These are phyloP conservation scores for Solanum aculeatissimum DNA, from an alignment of 305 asterid genomes.

Conservation along the genomic window DNA sequence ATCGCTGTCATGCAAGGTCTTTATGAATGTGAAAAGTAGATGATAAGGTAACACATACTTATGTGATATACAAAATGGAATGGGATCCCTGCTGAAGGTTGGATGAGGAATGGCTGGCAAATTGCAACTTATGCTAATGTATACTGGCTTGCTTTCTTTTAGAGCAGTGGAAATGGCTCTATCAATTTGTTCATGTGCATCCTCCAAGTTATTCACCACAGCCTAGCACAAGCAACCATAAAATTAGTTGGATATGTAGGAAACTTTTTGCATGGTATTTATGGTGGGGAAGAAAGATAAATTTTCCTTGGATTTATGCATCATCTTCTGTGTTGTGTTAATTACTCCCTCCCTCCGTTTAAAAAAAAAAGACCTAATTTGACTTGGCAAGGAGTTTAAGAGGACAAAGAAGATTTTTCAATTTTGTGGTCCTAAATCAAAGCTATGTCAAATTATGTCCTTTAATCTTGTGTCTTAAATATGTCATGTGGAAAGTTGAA, in stretches of 20 bases:
- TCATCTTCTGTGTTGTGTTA: background rate
- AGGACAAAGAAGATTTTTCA: too few species aligned
- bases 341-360: too few species aligned
- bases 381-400: too few species aligned
- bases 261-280: background rate
- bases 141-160: constrained; percentile 66
- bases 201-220: constrained; percentile 51
- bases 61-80: constrained; percentile 49
- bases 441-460: too few species aligned
- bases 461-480: too few species aligned
- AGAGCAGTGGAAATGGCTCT: constrained; percentile 53
- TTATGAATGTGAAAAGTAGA: background rate
- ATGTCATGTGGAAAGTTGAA: too few species aligned
- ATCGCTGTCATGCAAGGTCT: background rate
- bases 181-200: constrained; percentile 50
- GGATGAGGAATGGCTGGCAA: constrained; percentile 54
- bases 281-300: background rate
- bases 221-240: constrained; percentile 23
- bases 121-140: constrained; percentile 53
- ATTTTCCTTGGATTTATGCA: background rate
- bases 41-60: constrained; percentile 13
- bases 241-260: background rate
- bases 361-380: too few species aligned
- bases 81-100: constrained; percentile 41
- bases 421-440: too few species aligned